These are phyloP conservation scores for Suillus hirtellus DNA, from an alignment of 768 basidiomycete genomes.

Conservation along the genomic window DNA sequence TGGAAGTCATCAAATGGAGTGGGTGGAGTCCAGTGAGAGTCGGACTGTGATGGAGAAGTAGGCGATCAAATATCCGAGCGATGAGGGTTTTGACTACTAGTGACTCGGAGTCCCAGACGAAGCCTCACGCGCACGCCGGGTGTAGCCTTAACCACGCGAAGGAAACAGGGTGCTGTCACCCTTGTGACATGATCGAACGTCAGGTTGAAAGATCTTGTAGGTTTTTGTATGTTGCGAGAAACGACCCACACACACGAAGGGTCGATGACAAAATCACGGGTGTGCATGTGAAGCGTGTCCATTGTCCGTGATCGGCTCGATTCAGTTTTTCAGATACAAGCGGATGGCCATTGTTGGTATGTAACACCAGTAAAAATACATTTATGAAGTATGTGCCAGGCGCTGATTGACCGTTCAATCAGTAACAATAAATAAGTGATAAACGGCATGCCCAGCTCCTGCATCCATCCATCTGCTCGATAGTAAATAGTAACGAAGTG, in stretches of 20 bases:
- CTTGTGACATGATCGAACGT: background rate
- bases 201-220: background rate
- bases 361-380: conserved; percentile 1
- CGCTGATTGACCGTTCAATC: conserved; percentile 73
- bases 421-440: conserved; percentile 38
- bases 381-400: conserved; percentile 46
- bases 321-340: background rate
- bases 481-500: conserved; percentile 29
- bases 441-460: conserved; percentile 75
- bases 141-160: background rate
- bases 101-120: background rate
- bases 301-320: background rate
- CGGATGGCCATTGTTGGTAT: background rate
- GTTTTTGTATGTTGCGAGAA: background rate
- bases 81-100: background rate
- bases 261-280: background rate
- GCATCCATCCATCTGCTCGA: conserved; percentile 52
- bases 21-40: background rate
- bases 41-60: conserved; percentile 6
- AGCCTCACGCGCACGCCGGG: background rate
- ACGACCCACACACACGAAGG: background rate
- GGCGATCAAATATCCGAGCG: background rate
- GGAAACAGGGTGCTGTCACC: background rate
- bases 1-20: background rate
- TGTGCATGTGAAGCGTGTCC: background rate